Base-by-base conservation (phyloP, 164 flowering plant species). In the Liriodendron chinense region DNA sequence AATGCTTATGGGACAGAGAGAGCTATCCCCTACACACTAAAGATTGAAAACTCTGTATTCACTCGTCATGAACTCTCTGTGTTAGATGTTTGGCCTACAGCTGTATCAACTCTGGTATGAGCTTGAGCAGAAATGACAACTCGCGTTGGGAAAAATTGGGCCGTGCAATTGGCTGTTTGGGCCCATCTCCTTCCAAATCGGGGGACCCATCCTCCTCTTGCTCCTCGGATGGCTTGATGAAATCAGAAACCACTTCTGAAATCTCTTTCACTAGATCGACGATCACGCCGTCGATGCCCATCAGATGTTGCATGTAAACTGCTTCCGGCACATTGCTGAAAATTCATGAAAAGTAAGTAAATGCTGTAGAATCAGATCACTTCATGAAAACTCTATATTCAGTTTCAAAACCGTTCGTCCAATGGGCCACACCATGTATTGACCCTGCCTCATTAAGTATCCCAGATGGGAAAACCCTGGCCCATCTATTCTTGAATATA, bases 271-370 rank as follows among this genome's bases (percentile, higher is more conserved):
- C 92, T 67, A 88, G 73, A 83, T 96, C 97, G 0, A 94, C 97
- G 23, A 96, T 96, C 81, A 94, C 99, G 9, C 99, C 99, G 0
- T 92, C 97, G 0, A 96, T 81, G 0, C 97, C 98, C 97, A 96
- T 94, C 77, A 94, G 69, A 72, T 92, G 84, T 75, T 96, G 99
- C 96, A 91, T 84, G 87, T 94, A 90, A 9, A 94, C 99, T 0
- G 96, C 96, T 75, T 96, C 99, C 0, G 90, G 69, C 69, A 96
- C 97, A 71, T 96, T 96, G 79, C 97, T 92, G 91, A 7, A 69
- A 78, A 65, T 26, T 1, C 65, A 24, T 64, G 24, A 0, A 9
- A 64, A 21, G 14, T 64, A 23, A 21, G 21, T 21, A 2, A 21
- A 23, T 64, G 12, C 13, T 64, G 28, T 1, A 64, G 26, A 53